A percentile compares a stretch with the other conserved stretches of the same genome.
Evolutionary conservation across 2,329 filamentous ascomycete species (phyloP).

Genomic region (Plenodomus tracheiphilus): DNA sequence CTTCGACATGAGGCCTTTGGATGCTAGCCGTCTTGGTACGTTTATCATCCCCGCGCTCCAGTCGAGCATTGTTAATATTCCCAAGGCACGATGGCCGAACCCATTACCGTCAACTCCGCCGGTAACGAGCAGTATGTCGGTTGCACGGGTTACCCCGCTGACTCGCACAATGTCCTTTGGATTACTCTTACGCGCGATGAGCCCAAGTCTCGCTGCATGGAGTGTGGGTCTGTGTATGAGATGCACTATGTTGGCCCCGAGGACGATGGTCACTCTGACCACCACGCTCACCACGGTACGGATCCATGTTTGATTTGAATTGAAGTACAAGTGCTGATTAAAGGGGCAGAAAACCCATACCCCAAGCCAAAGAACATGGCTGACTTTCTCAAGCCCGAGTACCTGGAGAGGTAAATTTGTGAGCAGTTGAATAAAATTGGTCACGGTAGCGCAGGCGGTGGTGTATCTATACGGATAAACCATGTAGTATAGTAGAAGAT

Average conservation of each 20-base stretch:
- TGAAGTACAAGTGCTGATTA: not conserved
- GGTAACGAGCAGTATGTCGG: conserved; percentile 96
- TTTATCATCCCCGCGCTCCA: conserved; percentile 5
- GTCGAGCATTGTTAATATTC: not conserved
- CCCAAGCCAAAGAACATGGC: conserved; percentile 88
- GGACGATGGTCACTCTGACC: conserved; percentile 66
- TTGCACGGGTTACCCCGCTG: conserved; percentile 91
- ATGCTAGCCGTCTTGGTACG: conserved; percentile 83
- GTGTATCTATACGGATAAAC: not conserved
- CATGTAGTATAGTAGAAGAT: not conserved
- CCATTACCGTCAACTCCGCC: conserved; percentile 86
- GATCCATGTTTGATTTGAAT: not conserved
- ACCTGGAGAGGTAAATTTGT: conserved; percentile 65
- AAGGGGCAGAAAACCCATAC: conserved; percentile 52
- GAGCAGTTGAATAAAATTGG: not conserved
- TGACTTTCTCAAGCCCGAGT: conserved; percentile 93
- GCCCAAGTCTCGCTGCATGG: conserved; percentile 90
- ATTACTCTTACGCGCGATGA: conserved; percentile 85
- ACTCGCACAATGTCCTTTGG: conserved; percentile 91
- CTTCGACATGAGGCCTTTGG: conserved; percentile 97
- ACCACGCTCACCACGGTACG: conserved; percentile 28
- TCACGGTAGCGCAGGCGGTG: not conserved
- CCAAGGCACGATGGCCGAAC: conserved; percentile 75
- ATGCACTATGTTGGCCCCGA: conserved; percentile 95
- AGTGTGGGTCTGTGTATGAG: conserved; percentile 96